Base-by-base conservation (phyloP, 2,329 filamentous ascomycete species). In the Hymenoscyphus salicellus region DNA sequence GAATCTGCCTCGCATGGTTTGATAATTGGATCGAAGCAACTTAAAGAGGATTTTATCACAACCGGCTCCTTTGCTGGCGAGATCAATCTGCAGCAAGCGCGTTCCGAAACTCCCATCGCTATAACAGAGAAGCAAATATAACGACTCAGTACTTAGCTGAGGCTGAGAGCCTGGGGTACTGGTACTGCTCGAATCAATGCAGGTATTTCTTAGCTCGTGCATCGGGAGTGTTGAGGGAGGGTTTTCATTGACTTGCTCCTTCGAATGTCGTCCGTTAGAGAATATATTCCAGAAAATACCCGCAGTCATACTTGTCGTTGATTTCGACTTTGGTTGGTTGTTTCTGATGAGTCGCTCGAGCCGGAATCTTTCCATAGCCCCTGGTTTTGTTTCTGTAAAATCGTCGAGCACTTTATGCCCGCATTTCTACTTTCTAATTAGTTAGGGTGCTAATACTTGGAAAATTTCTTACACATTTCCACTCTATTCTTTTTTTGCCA, bases 121-220 rank as follows among this genome's bases (percentile, higher is more conserved):
- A 23, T 66, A 70, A 33, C 67, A 71, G 5, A 71, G 32, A 2
- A 70, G 64, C 5, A 71, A 65, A 20, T 67, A 69, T 4, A 68
- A 26, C 8, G 63, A 49, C 1, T 68, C 65, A 1, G 11, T 41
- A 5, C 23, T 3, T 10, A 8, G 30, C 2, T 26, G 11, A 30
- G 20, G 8, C 20, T 20, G 60, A 8, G 30, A 2, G 14, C 32
- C 28, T 59, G 57, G 7, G 32, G 5, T 33, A 7, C 7, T 20
- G 8, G 14, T 23, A 3, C 5, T 30, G 28, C 28, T 20, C 6
- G 41, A n/a, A 17, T 10, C n/a, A 5, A 4, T 3, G 7, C 16
- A 43, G 28, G 1, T 55, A 10, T 26, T 23, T 8, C 14, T 3
- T 30, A 30, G 4, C 20, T 41, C 36, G n/a, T 38, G 60, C 16